phyloP scores from a whole-genome alignment of 2,329 filamentous ascomycete genomes.

The Hypoxylon sp. region DNA sequence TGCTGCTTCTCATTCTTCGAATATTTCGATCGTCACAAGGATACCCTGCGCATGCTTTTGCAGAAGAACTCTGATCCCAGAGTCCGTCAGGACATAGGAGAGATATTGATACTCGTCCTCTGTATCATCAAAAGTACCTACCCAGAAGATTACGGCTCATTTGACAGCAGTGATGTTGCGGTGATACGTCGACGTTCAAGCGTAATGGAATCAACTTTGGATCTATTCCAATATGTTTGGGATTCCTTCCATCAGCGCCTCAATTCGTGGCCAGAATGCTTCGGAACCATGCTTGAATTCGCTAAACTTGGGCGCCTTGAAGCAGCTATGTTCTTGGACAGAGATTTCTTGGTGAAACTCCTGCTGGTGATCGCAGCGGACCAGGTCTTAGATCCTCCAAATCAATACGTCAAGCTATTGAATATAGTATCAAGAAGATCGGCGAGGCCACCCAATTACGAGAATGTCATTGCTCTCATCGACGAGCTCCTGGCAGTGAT shows the following conservation, averaged over 20 bases:
- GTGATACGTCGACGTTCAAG: constrained; percentile 51
- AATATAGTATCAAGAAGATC: constrained; percentile 66
- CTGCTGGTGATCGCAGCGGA: constrained; percentile 75
- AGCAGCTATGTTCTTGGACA: constrained; percentile 70
- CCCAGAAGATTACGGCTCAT: constrained; percentile 64
- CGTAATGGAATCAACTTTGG: constrained; percentile 59
- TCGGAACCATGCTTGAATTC: constrained; percentile 78
- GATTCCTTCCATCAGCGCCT: constrained; percentile 72
- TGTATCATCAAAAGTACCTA: constrained; percentile 64
- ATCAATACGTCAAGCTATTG: constrained; percentile 71
- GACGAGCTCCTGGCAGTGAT: constrained; percentile 62
- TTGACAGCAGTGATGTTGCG: constrained; percentile 50
- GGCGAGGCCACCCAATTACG: constrained; percentile 68
- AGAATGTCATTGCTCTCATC: constrained; percentile 66
- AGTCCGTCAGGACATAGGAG: constrained; percentile 68
- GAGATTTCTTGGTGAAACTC: constrained; percentile 71
- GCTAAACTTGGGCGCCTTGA: constrained; percentile 73
- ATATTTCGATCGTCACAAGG: constrained; percentile 71
- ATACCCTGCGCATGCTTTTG: constrained; percentile 75
- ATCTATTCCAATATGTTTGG: constrained; percentile 71
- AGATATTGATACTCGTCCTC: constrained; percentile 68
- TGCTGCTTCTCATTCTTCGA: constrained; percentile 73
- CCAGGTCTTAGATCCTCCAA: constrained; percentile 63
- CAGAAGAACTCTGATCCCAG: constrained; percentile 70
- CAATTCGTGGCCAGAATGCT: constrained; percentile 83